phyloP scores from a whole-genome alignment of 768 basidiomycete genomes.

The Podaxis carcinomalis region DNA sequence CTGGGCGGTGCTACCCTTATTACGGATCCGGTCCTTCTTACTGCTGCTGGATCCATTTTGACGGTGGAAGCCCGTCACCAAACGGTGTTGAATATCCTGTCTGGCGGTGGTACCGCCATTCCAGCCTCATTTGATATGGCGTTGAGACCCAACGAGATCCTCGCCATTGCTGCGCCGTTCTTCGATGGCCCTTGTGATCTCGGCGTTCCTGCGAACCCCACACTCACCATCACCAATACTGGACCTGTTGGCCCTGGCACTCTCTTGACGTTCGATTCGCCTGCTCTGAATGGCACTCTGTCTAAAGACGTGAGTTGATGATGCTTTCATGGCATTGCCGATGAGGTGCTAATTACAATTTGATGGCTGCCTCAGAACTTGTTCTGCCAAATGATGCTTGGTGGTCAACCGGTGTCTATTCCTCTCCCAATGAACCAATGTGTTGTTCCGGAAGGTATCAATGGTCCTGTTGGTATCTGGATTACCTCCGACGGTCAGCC shows the following conservation, averaged over 20 bases:
- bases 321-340: not conserved
- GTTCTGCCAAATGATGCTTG: constrained; percentile 75
- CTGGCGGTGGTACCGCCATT: constrained; percentile 50
- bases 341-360: constrained; percentile 6
- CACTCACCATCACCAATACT: constrained; percentile 60
- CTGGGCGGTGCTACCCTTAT: constrained; percentile 68
- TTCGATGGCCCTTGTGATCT: constrained; percentile 61
- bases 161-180: constrained; percentile 66
- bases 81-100: constrained; percentile 69
- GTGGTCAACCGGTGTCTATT: constrained; percentile 52
- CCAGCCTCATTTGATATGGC: constrained; percentile 72
- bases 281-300: constrained; percentile 48
- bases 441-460: constrained; percentile 58
- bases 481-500: constrained; percentile 63
- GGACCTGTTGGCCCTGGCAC: constrained; percentile 55
- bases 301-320: constrained; percentile 32
- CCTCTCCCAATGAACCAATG: constrained; percentile 58
- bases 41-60: constrained; percentile 68
- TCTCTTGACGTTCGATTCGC: constrained; percentile 54
- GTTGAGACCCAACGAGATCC: constrained; percentile 64
- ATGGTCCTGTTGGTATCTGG: constrained; percentile 73
- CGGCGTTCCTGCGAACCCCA: constrained; percentile 56
- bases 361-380: constrained; percentile 34
- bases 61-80: constrained; percentile 84
- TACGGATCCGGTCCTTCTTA: constrained; percentile 53